Percentiles rank a stretch among this genome's conserved stretches.
phyloP scores from a whole-genome alignment of 495 filamentous ascomycete species.

The Hypomontagnella monticulosa region DNA sequence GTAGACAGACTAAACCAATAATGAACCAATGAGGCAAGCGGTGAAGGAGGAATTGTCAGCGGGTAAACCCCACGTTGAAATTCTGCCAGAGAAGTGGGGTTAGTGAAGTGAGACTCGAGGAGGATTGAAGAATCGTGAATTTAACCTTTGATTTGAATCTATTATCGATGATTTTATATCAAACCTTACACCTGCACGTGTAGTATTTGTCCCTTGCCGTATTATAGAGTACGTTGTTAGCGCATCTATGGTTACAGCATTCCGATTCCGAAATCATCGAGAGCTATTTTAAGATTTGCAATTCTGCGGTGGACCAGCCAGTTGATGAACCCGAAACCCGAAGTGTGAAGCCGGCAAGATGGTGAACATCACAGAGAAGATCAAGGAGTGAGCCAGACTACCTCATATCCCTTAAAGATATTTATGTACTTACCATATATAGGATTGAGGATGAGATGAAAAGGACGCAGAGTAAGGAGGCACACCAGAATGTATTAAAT shows the following conservation, averaged over 20 bases:
- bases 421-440: constrained; percentile 36
- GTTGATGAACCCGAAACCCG: neutral
- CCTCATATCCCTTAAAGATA: neutral
- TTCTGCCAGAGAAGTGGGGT: constrained; percentile 41
- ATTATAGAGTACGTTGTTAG: too few species aligned
- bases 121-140: constrained; percentile 8
- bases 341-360: constrained; percentile 68
- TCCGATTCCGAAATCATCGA: neutral
- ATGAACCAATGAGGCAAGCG: constrained; percentile 29
- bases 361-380: constrained; percentile 99
- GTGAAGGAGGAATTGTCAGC: constrained; percentile 21
- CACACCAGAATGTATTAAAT: constrained; percentile 4
- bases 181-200: neutral
- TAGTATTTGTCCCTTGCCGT: too few species aligned
- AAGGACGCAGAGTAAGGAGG: constrained; percentile 87
- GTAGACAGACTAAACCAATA: too few species aligned
- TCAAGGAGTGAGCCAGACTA: constrained; percentile 81
- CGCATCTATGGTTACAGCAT: too few species aligned
- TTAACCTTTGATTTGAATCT: neutral
- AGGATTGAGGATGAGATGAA: constrained; percentile 99
- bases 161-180: neutral
- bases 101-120: constrained; percentile 18
- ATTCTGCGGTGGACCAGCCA: neutral
- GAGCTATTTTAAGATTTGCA: neutral
- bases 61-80: constrained; percentile 41